Conservation (phyloP, 169 alveolate species). For the Plasmodium fragile region DNA sequence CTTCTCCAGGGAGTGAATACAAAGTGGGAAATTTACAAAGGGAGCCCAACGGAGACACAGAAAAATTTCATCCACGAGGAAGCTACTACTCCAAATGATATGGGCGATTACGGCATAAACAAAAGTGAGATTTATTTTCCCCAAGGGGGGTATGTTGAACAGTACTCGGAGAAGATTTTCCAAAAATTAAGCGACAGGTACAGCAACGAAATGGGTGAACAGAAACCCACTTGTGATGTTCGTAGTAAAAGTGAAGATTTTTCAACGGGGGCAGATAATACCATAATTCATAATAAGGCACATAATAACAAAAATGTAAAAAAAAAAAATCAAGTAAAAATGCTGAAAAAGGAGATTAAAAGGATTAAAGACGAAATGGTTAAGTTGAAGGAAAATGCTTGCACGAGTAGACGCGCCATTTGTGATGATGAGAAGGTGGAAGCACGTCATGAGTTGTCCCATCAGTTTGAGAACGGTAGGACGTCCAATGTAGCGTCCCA, state of each 20-base stretch:
- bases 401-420: background rate
- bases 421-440: background rate
- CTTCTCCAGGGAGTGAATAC: background rate
- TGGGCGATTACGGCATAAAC: background rate
- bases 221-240: background rate
- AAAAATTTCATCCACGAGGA: background rate
- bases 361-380: conserved; percentile 71
- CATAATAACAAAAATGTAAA: conserved; percentile 14
- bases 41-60: background rate
- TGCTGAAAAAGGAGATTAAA: conserved; percentile 48
- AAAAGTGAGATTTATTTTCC: background rate
- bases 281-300: background rate
- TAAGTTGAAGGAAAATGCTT: conserved; percentile 34
- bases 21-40: background rate
- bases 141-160: background rate
- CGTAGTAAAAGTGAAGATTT: conserved; percentile 1
- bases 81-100: background rate
- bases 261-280: background rate
- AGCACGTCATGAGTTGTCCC: background rate
- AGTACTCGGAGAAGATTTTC: background rate
- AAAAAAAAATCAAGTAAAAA: conserved; percentile 57
- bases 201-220: background rate
- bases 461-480: background rate
- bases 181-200: background rate
- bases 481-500: background rate